Conservation (phyloP, 768 basidiomycete genomes). For the Lactifluus echinatus region DNA sequence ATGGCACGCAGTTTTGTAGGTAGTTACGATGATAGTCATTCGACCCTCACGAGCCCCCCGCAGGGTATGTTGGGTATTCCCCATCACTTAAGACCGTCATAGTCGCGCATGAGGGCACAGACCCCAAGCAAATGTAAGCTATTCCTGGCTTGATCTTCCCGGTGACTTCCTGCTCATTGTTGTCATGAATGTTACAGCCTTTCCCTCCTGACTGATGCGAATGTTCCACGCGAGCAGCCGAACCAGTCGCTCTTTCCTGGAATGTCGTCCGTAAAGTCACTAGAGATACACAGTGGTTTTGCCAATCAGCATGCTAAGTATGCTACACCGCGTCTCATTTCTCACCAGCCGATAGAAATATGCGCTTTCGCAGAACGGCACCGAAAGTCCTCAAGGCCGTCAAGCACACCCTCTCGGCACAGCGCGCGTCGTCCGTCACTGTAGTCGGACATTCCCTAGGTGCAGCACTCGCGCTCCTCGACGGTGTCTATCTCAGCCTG, state of each 20-base stretch:
- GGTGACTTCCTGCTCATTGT: no score
- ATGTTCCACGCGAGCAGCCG: no score
- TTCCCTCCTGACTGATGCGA: no score
- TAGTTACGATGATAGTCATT: no score
- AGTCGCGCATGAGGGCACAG: constrained; percentile 34
- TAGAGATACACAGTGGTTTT: no score
- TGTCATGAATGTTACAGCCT: no score
- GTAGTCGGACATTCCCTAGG: constrained; percentile 19
- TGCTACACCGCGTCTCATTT: no score
- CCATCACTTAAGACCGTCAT: constrained; percentile 30
- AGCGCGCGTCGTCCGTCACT: constrained; percentile 1
- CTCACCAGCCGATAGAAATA: no score
- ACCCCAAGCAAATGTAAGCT: constrained; percentile 27
- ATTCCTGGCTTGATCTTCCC: no score
- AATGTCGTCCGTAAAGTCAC: no score
- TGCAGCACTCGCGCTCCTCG: constrained; percentile 24
- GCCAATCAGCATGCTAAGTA: no score
- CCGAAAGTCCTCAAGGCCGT: background rate
- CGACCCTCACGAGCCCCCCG: background rate
- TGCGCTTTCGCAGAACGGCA: constrained; percentile 7
- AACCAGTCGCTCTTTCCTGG: no score
- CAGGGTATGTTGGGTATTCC: constrained; percentile 49
- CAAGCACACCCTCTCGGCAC: background rate
- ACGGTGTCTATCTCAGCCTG: constrained; percentile 22
- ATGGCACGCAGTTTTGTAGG: constrained; percentile 35